A percentile compares a stretch with the other conserved stretches of the same genome.
These are phyloP conservation scores for Uronychia binucleata DNA, from an alignment of 73 alveolate genomes.

Conservation along the genomic window DNA sequence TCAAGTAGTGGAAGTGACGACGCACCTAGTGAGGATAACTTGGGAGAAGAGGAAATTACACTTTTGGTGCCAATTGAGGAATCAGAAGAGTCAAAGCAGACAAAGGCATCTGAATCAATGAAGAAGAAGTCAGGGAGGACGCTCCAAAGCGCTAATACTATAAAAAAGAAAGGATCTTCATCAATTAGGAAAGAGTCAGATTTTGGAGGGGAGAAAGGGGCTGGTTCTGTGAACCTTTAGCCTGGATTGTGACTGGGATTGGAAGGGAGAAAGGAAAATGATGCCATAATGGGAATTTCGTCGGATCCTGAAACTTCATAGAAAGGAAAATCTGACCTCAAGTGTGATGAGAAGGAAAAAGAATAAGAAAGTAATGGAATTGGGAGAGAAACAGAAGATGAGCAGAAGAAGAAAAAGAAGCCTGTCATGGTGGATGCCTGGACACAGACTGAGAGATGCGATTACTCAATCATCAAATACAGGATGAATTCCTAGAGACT, in stretches of 20 bases:
- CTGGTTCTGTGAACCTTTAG: not conserved
- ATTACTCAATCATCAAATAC: constrained; percentile 54
- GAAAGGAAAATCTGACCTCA: too few species aligned
- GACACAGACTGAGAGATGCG: constrained; percentile 67
- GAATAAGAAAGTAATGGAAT: too few species aligned
- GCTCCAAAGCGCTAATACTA: not conserved
- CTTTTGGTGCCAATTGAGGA: constrained; percentile 72
- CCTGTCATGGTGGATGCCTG: constrained; percentile 72
- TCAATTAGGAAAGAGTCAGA: not conserved
- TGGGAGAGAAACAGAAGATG: constrained; percentile 23
- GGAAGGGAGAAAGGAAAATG: too few species aligned
- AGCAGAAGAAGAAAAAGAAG: constrained; percentile 34
- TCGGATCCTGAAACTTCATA: too few species aligned
- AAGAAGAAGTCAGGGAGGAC: not conserved
- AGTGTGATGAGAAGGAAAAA: too few species aligned
- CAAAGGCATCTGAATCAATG: not conserved
- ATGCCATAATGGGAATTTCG: too few species aligned
- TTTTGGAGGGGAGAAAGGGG: not conserved
- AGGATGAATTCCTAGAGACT: constrained; percentile 33
- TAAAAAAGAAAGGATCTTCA: not conserved
- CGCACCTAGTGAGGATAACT: constrained; percentile 91
- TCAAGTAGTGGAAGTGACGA: constrained; percentile 84
- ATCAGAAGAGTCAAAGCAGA: not conserved
- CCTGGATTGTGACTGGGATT: too few species aligned
- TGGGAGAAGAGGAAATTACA: constrained; percentile 73